These are phyloP conservation scores for Akanthomyces lecanii DNA, from an alignment of 2,329 filamentous ascomycete genomes.

Conservation along the genomic window DNA sequence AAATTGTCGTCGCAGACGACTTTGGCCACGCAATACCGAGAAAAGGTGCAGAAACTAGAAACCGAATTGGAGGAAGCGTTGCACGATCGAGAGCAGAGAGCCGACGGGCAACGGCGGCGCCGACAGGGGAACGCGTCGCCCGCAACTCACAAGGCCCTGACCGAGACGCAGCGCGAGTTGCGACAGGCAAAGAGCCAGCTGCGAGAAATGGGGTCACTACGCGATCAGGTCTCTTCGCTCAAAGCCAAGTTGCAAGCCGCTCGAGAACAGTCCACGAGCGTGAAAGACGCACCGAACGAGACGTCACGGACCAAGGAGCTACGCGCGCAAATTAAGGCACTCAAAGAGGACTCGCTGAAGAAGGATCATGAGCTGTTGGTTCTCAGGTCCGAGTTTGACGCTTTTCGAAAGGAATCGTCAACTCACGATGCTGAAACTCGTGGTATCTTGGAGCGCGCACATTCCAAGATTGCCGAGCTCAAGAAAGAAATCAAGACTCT, in stretches of 20 bases:
- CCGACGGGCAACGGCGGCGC: constrained; percentile 30
- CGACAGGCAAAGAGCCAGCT: constrained; percentile 51
- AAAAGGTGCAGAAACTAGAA: constrained; percentile 57
- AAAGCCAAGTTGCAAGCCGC: constrained; percentile 41
- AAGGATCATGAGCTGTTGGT: constrained; percentile 48
- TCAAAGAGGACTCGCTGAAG: constrained; percentile 40
- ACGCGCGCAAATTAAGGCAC: constrained; percentile 39
- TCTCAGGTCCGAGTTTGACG: constrained; percentile 49
- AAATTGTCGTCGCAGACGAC: constrained; percentile 56
- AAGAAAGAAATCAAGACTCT: constrained; percentile 49
- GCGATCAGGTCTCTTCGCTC: constrained; percentile 49
- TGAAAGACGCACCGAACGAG: constrained; percentile 28
- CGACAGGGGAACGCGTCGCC: constrained; percentile 42
- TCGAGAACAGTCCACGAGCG: constrained; percentile 37
- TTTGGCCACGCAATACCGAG: constrained; percentile 53
- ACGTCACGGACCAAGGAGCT: constrained; percentile 33
- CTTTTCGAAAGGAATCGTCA: constrained; percentile 50
- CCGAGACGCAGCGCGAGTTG: constrained; percentile 52
- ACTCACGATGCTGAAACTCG: constrained; percentile 51
- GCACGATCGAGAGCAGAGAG: constrained; percentile 32
- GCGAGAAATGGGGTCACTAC: constrained; percentile 47
- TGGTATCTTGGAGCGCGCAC: constrained; percentile 52
- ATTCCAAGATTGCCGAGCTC: constrained; percentile 52
- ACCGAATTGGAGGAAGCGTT: constrained; percentile 41
- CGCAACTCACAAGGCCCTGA: constrained; percentile 45